A percentile compares a stretch with the other conserved stretches of the same genome.
Evolutionary conservation across 1,284 basidiomycete species (phyloP).

Genomic region (Microstroma glucosiphilum): DNA sequence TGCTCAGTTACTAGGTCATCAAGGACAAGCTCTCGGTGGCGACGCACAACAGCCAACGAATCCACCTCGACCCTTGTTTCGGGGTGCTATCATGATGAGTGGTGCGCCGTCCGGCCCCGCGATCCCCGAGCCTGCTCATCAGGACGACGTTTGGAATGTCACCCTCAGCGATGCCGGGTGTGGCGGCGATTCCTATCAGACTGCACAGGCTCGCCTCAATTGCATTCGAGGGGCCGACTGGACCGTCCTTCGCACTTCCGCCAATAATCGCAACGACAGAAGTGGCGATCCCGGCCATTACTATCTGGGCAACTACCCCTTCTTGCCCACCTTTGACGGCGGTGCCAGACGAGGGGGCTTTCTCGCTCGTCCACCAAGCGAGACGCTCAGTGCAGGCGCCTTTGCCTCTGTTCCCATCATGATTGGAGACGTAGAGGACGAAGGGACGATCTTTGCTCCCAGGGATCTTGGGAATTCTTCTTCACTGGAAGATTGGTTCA

Average conservation of each 20-base stretch:
- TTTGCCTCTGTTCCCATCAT: slow-evolving; percentile 16
- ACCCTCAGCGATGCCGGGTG: slow-evolving; percentile 3
- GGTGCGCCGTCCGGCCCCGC: slow-evolving; percentile 8
- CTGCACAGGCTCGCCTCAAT: not conserved
- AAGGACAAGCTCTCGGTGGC: not conserved
- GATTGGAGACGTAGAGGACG: slow-evolving; percentile 13
- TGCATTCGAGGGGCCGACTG: not conserved
- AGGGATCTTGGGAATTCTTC: slow-evolving; percentile 6
- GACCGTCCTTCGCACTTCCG: not conserved
- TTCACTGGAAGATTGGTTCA: slow-evolving; percentile 8
- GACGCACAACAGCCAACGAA: not conserved
- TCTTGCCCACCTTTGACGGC: slow-evolving; percentile 15
- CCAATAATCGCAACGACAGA: no score
- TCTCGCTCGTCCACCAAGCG: slow-evolving; percentile 11
- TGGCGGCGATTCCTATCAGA: not conserved
- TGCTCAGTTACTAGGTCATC: slow-evolving; percentile 8
- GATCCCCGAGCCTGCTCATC: not conserved
- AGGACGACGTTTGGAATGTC: not conserved
- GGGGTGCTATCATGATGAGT: slow-evolving; percentile 14
- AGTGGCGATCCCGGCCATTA: not conserved
- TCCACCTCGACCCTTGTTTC: slow-evolving; percentile 7
- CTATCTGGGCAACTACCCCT: slow-evolving; percentile 15
- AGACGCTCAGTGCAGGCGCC: slow-evolving; percentile 1
- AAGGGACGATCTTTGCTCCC: slow-evolving; percentile 19
- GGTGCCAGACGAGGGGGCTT: slow-evolving; percentile 13